These are phyloP conservation scores for Lentinula lateritia DNA, from an alignment of 768 basidiomycete species.

Conservation along the genomic window DNA sequence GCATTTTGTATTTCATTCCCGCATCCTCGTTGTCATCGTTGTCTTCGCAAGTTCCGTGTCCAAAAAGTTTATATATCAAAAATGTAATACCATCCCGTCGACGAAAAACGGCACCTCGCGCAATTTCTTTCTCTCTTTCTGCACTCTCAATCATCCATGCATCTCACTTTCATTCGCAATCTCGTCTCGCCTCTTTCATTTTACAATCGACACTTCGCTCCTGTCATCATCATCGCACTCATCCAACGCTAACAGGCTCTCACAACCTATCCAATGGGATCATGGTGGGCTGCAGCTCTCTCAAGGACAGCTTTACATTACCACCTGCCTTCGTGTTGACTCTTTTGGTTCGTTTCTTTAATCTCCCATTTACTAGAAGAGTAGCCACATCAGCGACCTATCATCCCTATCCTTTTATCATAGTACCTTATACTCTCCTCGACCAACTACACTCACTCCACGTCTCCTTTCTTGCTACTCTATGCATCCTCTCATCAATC, in stretches of 20 bases:
- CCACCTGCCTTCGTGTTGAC: constrained; percentile 2
- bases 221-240: constrained; percentile 31
- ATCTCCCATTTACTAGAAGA: neutral
- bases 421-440: neutral
- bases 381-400: neutral
- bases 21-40: constrained; percentile 27
- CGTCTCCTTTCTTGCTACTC: constrained; percentile 32
- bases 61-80: constrained; percentile 53
- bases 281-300: constrained; percentile 2
- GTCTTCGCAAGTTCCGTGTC: constrained; percentile 25
- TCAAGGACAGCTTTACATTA: constrained; percentile 7
- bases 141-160: constrained; percentile 60
- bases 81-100: constrained; percentile 75
- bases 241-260: constrained; percentile 43
- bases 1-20: constrained; percentile 28
- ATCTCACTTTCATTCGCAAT: constrained; percentile 67
- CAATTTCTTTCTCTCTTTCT: constrained; percentile 41
- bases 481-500: constrained; percentile 47
- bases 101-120: constrained; percentile 49
- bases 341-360: neutral
- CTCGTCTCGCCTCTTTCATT: constrained; percentile 3
- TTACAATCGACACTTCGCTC: neutral
- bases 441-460: constrained; percentile 5
- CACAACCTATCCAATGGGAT: constrained; percentile 33
- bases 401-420: neutral